These are phyloP conservation scores for Fusarium camptoceras DNA, from an alignment of 2,329 filamentous ascomycete genomes.

Conservation along the genomic window DNA sequence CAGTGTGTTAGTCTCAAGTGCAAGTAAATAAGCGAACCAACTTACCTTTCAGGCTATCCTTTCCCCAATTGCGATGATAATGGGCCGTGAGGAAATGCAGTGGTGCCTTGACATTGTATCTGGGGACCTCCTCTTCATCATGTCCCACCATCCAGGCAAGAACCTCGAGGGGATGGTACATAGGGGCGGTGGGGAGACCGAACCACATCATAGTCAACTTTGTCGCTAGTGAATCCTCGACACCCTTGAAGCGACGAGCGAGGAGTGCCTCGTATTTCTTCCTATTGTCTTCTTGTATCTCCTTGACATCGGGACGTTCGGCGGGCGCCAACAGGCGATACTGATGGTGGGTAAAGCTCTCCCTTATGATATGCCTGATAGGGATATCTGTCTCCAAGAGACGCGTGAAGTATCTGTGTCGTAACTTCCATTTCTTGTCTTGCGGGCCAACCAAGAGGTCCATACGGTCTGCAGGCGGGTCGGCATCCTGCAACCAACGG, in stretches of 20 bases:
- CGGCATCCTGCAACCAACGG: neutral
- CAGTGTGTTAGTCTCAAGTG: constrained; percentile 2
- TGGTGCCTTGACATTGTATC: constrained; percentile 42
- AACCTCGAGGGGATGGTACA: constrained; percentile 41
- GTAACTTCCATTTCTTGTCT: constrained; percentile 41
- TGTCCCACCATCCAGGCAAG: constrained; percentile 36
- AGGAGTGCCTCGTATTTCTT: constrained; percentile 49
- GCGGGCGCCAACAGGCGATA: constrained; percentile 48
- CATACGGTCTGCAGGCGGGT: constrained; percentile 21
- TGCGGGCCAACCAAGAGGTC: constrained; percentile 43
- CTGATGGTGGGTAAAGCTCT: constrained; percentile 52
- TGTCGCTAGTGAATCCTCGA: constrained; percentile 49
- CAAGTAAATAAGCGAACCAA: accelerated
- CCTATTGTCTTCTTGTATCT: constrained; percentile 50
- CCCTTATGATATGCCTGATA: constrained; percentile 49
- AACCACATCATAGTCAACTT: constrained; percentile 62
- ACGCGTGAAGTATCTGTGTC: constrained; percentile 47
- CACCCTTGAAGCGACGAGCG: constrained; percentile 47
- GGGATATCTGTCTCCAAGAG: constrained; percentile 43
- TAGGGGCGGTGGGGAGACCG: constrained; percentile 58
- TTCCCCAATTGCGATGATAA: constrained; percentile 48
- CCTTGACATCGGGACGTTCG: constrained; percentile 44
- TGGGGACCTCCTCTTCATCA: constrained; percentile 20
- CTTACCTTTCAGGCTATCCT: constrained; percentile 41
- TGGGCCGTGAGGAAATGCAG: constrained; percentile 51